Base-by-base conservation (phyloP, 106 monocot species). In the Chionographis japonica region DNA sequence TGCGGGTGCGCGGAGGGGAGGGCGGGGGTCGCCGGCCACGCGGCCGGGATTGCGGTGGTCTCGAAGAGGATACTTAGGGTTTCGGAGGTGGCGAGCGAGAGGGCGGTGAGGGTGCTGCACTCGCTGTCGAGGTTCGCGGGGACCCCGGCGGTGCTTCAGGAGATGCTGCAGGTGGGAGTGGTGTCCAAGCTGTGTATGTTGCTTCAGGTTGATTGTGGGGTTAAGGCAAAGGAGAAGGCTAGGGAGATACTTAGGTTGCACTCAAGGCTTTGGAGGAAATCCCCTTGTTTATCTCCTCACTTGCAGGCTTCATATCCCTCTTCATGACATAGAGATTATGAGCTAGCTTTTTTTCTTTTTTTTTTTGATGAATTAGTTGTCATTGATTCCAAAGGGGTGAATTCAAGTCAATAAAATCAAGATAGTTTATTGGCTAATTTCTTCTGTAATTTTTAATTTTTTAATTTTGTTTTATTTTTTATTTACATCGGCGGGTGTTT, bases 1-100 rank as follows among this genome's bases (percentile, higher is more conserved):
- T 90, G 90, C 63, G 52, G 71, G 8, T 94, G 90, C 63, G 80
- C 94, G 0, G 90, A 94, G 46, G 94, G 90, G 41, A 72, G 94
- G 66, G 72, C 75, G 19, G 79, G 78, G 82, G 71, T 94, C 3
- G 52, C 74, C 1, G 56, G 71, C 14, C 90, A 94, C 19, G 71
- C 81, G 40, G 87, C 80, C 3, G 94, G 90, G 8, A 42, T 94
- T 2, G 84, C 94, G 3, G 69, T 85, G 57, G 82, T 94, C 52
- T 37, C 78, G 50, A 85, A 75, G 83, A 94, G 72, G 83, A 57
- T 83, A 8, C 43, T 84, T 2, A 74, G 79, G 77, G 81, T 89
- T 35, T 87, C 90, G 54, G 12, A 59, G 12, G 40, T 58, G 54
- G 90, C 79, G 39, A 87, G 59, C 40, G 87, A 88, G 46, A 58